Percentiles rank a stretch among this genome's conserved stretches.
phyloP scores from a whole-genome alignment of 2,329 filamentous ascomycete species.

The Furcasterigmium sp. region DNA sequence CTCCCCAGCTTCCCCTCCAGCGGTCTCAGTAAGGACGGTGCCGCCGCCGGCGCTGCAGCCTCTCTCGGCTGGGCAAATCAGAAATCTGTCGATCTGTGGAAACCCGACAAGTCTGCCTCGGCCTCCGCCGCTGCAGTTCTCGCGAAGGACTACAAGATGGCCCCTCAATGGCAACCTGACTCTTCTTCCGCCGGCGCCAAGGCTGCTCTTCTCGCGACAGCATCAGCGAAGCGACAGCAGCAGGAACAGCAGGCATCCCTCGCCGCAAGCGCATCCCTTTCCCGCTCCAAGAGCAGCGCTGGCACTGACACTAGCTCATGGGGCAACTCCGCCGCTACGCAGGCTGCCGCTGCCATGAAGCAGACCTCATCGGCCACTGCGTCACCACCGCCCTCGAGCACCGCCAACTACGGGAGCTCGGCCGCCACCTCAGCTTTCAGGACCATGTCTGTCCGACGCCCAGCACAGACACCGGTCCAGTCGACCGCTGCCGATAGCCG shows the following conservation, averaged over 20 bases:
- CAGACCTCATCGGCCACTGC: not conserved
- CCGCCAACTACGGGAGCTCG: slow-evolving; percentile 53
- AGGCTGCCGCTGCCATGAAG: slow-evolving; percentile 23
- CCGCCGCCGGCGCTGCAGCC: slow-evolving; percentile 70
- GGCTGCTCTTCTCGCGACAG: slow-evolving; percentile 62
- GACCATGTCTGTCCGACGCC: slow-evolving; percentile 26
- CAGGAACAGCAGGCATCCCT: not conserved
- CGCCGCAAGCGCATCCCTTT: not conserved
- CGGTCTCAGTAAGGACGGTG: slow-evolving; percentile 50
- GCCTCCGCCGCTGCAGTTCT: slow-evolving; percentile 39
- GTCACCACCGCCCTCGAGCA: slow-evolving; percentile 4
- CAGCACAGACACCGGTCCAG: slow-evolving; percentile 15
- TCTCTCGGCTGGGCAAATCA: slow-evolving; percentile 67
- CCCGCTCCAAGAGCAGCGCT: not conserved
- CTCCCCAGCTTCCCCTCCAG: slow-evolving; percentile 69
- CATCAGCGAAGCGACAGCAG: slow-evolving; percentile 27
- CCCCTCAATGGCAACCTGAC: slow-evolving; percentile 56
- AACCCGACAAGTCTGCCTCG: slow-evolving; percentile 52
- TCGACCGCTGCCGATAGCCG: slow-evolving; percentile 24
- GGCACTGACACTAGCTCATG: slow-evolving; percentile 44
- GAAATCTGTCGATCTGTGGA: slow-evolving; percentile 61
- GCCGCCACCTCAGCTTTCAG: slow-evolving; percentile 66
- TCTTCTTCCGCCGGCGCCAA: slow-evolving; percentile 64
- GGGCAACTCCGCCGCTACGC: slow-evolving; percentile 37
- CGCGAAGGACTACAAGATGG: slow-evolving; percentile 36